Evolutionary conservation across 495 filamentous ascomycete genomes (phyloP).

Genomic region (Penicillium daleae): DNA sequence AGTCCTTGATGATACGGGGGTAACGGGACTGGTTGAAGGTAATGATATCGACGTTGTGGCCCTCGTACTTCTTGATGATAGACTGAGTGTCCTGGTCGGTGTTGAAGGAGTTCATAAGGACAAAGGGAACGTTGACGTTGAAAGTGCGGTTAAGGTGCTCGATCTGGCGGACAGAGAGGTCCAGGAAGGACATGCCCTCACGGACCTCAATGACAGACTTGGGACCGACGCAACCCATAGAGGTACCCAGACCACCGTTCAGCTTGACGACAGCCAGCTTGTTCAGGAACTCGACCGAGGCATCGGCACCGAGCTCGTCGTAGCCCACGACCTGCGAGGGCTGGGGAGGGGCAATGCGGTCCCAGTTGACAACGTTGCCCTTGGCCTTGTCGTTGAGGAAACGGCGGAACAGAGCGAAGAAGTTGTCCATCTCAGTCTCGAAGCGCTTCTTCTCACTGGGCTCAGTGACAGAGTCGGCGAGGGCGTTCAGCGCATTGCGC

Average conservation of each 20-base stretch:
- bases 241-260: constrained; percentile 98
- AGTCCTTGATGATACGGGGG: constrained; percentile 97
- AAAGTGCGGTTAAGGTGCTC: constrained; percentile 99
- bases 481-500: constrained; percentile 93
- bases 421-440: constrained; percentile 99
- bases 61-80: constrained; percentile 99
- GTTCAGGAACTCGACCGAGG: constrained; percentile 90
- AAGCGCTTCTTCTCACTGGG: constrained; percentile 83
- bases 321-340: constrained; percentile 93
- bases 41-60: constrained; percentile 98
- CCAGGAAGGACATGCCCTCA: constrained; percentile 99
- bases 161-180: constrained; percentile 98
- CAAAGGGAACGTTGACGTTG: constrained; percentile 95
- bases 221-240: constrained; percentile 98
- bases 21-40: constrained; percentile 99
- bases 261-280: constrained; percentile 99
- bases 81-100: constrained; percentile 96
- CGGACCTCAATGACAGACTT: constrained; percentile 99
- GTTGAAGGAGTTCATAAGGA: constrained; percentile 99
- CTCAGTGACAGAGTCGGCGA: constrained; percentile 87
- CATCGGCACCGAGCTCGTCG: constrained; percentile 77
- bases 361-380: constrained; percentile 93
- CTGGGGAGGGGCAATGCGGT: constrained; percentile 90
- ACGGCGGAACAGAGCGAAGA: constrained; percentile 96
- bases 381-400: constrained; percentile 99